phyloP scores from a whole-genome alignment of 495 filamentous ascomycete species.

The Daldinia grandis region DNA sequence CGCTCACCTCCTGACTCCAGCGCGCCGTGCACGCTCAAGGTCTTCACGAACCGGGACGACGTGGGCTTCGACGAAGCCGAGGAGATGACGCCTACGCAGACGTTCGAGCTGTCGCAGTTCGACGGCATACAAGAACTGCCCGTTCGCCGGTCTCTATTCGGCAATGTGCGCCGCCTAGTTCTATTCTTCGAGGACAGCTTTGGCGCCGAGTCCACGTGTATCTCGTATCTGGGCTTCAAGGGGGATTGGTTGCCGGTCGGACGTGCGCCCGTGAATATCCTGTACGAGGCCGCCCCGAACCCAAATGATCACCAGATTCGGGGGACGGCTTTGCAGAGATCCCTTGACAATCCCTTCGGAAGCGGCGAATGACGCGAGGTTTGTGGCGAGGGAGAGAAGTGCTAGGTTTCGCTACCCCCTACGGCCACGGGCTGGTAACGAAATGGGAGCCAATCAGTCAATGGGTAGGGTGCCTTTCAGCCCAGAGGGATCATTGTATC shows the following conservation, averaged over 20 bases:
- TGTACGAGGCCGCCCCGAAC: conserved; percentile 95
- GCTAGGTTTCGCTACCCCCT: too few relatives aligned
- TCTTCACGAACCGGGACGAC: conserved; percentile 85
- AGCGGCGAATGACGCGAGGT: conserved; percentile 29
- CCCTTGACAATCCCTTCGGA: conserved; percentile 57
- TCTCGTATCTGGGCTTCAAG: conserved; percentile 90
- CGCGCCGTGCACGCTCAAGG: conserved; percentile 83
- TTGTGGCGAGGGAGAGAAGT: neutral
- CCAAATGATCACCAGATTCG: conserved; percentile 78
- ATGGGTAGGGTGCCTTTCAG: neutral
- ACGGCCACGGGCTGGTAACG: neutral
- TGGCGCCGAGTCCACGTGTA: conserved; percentile 74
- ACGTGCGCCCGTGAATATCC: conserved; percentile 80
- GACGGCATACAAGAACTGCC: conserved; percentile 76
- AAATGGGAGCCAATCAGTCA: neutral
- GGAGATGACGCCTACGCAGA: conserved; percentile 75
- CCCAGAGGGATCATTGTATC: conserved; percentile 3
- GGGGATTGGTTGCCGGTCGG: conserved; percentile 89
- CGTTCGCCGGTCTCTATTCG: conserved; percentile 88
- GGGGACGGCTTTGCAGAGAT: conserved; percentile 51
- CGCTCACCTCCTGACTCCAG: conserved; percentile 73
- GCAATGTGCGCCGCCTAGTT: conserved; percentile 74
- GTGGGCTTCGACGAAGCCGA: conserved; percentile 82
- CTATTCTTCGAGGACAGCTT: conserved; percentile 87
- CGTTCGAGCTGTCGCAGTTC: conserved; percentile 58